Conservation (phyloP, 345 rosid genomes). For the Combretum micranthum region DNA sequence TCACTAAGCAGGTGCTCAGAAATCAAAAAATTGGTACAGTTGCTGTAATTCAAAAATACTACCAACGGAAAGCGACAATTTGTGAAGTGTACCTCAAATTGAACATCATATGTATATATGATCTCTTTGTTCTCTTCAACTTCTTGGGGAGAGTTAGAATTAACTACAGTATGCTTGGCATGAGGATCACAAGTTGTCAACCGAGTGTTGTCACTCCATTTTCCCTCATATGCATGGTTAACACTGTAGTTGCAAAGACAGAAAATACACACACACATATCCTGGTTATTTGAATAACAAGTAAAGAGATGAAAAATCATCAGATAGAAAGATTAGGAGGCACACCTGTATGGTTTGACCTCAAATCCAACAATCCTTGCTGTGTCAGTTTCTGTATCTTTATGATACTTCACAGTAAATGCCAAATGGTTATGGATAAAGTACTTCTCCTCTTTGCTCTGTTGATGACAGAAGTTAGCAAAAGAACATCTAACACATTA, state of each 20-base stretch:
- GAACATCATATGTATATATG: conserved; percentile 86
- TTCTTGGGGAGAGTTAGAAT: conserved; percentile 86
- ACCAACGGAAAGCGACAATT: background rate
- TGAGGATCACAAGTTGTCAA: conserved; percentile 83
- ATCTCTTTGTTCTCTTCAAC: conserved; percentile 70
- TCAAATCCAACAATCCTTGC: conserved; percentile 97
- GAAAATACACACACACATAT: background rate
- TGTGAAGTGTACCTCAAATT: conserved; percentile 45
- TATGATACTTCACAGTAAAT: conserved; percentile 82
- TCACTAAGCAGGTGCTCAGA: too few relatives aligned
- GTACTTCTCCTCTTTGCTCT: conserved; percentile 84
- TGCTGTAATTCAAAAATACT: background rate
- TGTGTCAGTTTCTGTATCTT: conserved; percentile 58
- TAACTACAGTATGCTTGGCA: conserved; percentile 60
- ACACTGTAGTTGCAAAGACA: conserved; percentile 34
- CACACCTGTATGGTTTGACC: conserved; percentile 85
- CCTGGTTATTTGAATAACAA: background rate
- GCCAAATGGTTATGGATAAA: conserved; percentile 89
- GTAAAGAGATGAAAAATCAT: background rate
- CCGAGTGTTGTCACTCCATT: conserved; percentile 63
- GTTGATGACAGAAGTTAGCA: conserved; percentile 18
- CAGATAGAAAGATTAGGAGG: conserved; percentile 1
- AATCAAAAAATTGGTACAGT: background rate
- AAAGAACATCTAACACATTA: conserved; percentile 2
- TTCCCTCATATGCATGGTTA: conserved; percentile 78